A percentile compares a stretch with the other conserved stretches of the same genome.
Evolutionary conservation across 1,284 basidiomycete genomes (phyloP).

Genomic region (Tranzscheliella williamsii): DNA sequence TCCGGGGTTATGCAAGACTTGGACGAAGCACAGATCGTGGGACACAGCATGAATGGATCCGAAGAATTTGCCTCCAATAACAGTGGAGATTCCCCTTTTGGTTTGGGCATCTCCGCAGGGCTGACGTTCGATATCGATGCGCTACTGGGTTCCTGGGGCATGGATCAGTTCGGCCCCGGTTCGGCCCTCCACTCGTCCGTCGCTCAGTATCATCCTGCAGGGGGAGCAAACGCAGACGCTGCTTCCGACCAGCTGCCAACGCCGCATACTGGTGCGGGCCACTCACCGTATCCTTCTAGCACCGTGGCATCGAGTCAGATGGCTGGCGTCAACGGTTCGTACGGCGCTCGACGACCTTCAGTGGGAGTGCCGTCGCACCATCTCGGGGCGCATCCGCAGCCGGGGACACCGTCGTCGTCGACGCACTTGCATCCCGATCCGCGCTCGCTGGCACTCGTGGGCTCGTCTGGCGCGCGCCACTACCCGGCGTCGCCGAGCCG

Average conservation of each 20-base stretch:
- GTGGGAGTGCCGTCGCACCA: not conserved
- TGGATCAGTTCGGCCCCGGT: constrained; percentile 21
- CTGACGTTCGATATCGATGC: constrained; percentile 37
- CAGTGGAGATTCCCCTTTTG: constrained; percentile 34
- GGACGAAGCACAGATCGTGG: constrained; percentile 4
- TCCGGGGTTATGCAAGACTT: constrained; percentile 11
- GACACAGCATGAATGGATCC: constrained; percentile 5
- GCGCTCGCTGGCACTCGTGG: not conserved
- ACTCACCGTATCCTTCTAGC: not conserved
- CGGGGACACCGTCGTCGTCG: not conserved
- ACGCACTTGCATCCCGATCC: not conserved
- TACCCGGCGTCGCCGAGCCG: constrained; percentile 1
- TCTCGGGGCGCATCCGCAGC: not conserved
- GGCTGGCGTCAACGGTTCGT: not conserved
- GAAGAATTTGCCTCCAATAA: constrained; percentile 33
- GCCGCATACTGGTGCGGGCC: not conserved
- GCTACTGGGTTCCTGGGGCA: constrained; percentile 31
- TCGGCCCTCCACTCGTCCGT: constrained; percentile 5
- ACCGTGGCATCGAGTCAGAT: not conserved
- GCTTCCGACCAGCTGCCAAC: constrained; percentile 1
- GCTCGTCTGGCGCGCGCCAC: constrained; percentile 3
- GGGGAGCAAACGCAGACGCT: not conserved
- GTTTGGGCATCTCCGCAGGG: constrained; percentile 29
- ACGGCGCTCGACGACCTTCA: not conserved
- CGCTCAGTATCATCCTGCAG: not conserved